Percentiles rank a stretch among this genome's conserved stretches.
Conservation (phyloP, 2,329 filamentous ascomycete species). For the Penicillium griseofulvum region DNA sequence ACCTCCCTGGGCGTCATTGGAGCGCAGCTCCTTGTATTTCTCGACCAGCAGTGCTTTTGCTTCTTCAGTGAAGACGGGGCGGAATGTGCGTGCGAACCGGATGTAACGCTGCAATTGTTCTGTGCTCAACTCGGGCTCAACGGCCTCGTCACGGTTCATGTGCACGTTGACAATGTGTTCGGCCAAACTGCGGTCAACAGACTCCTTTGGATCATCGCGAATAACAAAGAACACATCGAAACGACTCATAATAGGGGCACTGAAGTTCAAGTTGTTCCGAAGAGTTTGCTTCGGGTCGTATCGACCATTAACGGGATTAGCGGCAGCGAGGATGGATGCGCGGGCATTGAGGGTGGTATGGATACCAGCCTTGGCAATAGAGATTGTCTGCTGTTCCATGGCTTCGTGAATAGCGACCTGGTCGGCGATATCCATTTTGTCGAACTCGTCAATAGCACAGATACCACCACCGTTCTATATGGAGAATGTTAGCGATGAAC, state of each 20-base stretch:
- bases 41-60: conserved; percentile 81
- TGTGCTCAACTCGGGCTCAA: conserved; percentile 90
- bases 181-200: conserved; percentile 83
- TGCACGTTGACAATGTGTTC: conserved; percentile 94
- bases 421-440: conserved; percentile 98
- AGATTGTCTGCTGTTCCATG: conserved; percentile 99
- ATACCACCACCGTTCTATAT: conserved; percentile 75
- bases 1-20: conserved; percentile 90
- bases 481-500: not conserved
- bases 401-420: conserved; percentile 99
- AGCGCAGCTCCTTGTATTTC: conserved; percentile 91
- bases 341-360: conserved; percentile 95
- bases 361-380: conserved; percentile 96
- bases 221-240: conserved; percentile 99
- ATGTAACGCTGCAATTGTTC: conserved; percentile 97
- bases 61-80: conserved; percentile 84
- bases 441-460: conserved; percentile 97
- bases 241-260: conserved; percentile 97
- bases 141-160: conserved; percentile 84
- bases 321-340: conserved; percentile 91
- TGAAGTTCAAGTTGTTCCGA: conserved; percentile 96
- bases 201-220: conserved; percentile 92
- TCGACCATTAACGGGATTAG: conserved; percentile 92
- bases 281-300: conserved; percentile 93
- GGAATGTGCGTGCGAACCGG: conserved; percentile 90